A percentile compares a stretch with the other conserved stretches of the same genome.
Evolutionary conservation across 2,329 filamentous ascomycete genomes (phyloP).

Genomic region (Diaporthe caulivora): DNA sequence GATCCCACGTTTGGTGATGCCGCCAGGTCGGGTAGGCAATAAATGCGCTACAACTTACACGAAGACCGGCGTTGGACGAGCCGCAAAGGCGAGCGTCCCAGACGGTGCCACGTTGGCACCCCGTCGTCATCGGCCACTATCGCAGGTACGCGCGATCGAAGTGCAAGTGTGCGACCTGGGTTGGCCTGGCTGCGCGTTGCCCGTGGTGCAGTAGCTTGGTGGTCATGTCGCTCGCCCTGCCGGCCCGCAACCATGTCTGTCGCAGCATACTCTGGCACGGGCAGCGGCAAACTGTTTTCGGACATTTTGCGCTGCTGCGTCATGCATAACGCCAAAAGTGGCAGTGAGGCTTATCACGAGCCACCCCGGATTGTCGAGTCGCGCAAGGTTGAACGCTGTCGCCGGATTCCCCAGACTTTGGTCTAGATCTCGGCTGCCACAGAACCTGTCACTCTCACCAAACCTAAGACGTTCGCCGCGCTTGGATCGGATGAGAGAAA

Average conservation of each 20-base stretch:
- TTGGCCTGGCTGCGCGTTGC: slow-evolving; percentile 2
- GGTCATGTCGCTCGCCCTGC: slow-evolving; percentile 29
- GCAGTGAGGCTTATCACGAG: slow-evolving; percentile 26
- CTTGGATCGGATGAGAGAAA: slow-evolving; percentile 7
- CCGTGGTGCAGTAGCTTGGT: slow-evolving; percentile 25
- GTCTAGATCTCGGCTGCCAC: slow-evolving; percentile 25
- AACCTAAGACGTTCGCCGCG: slow-evolving; percentile 21
- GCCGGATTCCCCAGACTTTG: not conserved
- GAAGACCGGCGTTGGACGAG: slow-evolving; percentile 10
- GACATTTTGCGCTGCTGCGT: slow-evolving; percentile 15
- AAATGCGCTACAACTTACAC: not conserved
- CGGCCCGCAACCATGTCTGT: slow-evolving; percentile 24
- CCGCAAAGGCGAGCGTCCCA: slow-evolving; percentile 1
- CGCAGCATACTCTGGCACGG: not conserved
- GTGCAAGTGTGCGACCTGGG: slow-evolving; percentile 2
- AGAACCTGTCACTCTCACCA: slow-evolving; percentile 17
- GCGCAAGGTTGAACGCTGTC: slow-evolving; percentile 20
- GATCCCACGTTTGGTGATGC: slow-evolving; percentile 4
- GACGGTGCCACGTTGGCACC: slow-evolving; percentile 30
- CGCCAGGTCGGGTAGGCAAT: slow-evolving; percentile 4
- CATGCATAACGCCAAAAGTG: slow-evolving; percentile 33
- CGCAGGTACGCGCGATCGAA: slow-evolving; percentile 32
- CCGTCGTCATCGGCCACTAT: slow-evolving; percentile 25
- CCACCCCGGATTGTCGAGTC: slow-evolving; percentile 25
- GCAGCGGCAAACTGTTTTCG: slow-evolving; percentile 27